These are phyloP conservation scores for Auricularia heimuer DNA, from an alignment of 768 basidiomycete genomes.

Conservation along the genomic window DNA sequence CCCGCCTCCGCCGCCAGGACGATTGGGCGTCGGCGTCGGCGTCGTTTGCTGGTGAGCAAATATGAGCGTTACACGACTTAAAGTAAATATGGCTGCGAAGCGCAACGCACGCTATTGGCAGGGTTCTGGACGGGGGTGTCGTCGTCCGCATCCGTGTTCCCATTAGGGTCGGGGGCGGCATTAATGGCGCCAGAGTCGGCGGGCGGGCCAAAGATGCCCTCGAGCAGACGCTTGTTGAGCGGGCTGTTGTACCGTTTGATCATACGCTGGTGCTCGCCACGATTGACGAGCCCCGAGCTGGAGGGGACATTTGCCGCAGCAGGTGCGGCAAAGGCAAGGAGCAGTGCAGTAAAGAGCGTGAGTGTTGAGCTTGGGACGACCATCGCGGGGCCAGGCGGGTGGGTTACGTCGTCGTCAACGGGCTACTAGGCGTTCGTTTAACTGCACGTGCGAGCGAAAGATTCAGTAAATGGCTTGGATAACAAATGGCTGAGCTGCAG, in stretches of 20 bases:
- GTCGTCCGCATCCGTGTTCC: slow-evolving; percentile 9
- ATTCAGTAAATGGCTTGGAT: no score
- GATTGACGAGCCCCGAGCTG: slow-evolving; percentile 27
- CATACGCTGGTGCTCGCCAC: slow-evolving; percentile 52
- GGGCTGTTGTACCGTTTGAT: slow-evolving; percentile 50
- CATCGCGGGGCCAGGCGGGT: neutral
- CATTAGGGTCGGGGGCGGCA: slow-evolving; percentile 12
- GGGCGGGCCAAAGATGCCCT: neutral
- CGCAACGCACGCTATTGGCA: no score
- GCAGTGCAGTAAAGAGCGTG: slow-evolving; percentile 39
- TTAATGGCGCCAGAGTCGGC: slow-evolving; percentile 5
- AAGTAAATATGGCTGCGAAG: no score
- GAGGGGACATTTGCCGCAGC: slow-evolving; percentile 37
- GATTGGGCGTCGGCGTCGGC: neutral
- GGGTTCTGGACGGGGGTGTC: neutral
- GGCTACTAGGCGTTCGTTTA: neutral
- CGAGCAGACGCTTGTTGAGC: slow-evolving; percentile 6
- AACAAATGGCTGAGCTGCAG: no score
- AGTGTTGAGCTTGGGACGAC: slow-evolving; percentile 1
- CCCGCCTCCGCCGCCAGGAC: neutral
- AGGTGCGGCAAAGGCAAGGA: slow-evolving; percentile 37
- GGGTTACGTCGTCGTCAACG: neutral
- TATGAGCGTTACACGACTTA: no score
- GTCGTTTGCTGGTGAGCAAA: neutral
- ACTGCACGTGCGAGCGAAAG: neutral